These are phyloP conservation scores for Jaltomata sinuosa DNA, from an alignment of 257 asterid species.

Conservation along the genomic window DNA sequence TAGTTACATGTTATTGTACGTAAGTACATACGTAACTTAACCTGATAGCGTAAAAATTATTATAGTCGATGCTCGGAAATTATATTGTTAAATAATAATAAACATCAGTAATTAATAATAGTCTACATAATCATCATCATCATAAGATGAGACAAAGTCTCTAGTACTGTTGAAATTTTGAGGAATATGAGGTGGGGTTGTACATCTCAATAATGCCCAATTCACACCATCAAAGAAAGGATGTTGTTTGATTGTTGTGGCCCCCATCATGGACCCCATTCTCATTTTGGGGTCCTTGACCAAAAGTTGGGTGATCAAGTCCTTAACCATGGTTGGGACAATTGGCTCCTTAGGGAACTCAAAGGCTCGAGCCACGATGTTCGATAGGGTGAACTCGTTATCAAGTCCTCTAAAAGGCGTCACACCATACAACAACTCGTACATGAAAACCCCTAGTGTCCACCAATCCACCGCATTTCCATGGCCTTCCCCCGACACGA, in stretches of 20 bases:
- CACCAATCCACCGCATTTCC: constrained; percentile 83
- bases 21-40: no score
- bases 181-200: constrained; percentile 56
- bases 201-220: constrained; percentile 71
- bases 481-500: constrained; percentile 67
- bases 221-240: constrained; percentile 63
- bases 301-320: constrained; percentile 43
- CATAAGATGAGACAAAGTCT: constrained; percentile 20
- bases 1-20: neutral
- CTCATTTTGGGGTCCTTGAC: constrained; percentile 55
- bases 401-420: constrained; percentile 60
- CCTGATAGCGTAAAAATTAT: neutral
- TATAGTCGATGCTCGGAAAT: neutral
- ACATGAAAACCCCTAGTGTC: constrained; percentile 55
- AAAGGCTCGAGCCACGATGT: constrained; percentile 52
- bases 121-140: constrained; percentile 32
- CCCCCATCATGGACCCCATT: constrained; percentile 69
- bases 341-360: constrained; percentile 57
- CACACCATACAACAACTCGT: constrained; percentile 48
- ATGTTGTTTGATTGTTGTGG: constrained; percentile 57
- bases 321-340: constrained; percentile 36
- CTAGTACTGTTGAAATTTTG: constrained; percentile 9
- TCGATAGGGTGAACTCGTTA: constrained; percentile 50
- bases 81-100: no score
- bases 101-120: constrained; percentile 22